Percentiles rank a stretch among this genome's conserved stretches.
These are phyloP conservation scores for Santalum album DNA, from an alignment of 164 flowering plant species.

Conservation along the genomic window DNA sequence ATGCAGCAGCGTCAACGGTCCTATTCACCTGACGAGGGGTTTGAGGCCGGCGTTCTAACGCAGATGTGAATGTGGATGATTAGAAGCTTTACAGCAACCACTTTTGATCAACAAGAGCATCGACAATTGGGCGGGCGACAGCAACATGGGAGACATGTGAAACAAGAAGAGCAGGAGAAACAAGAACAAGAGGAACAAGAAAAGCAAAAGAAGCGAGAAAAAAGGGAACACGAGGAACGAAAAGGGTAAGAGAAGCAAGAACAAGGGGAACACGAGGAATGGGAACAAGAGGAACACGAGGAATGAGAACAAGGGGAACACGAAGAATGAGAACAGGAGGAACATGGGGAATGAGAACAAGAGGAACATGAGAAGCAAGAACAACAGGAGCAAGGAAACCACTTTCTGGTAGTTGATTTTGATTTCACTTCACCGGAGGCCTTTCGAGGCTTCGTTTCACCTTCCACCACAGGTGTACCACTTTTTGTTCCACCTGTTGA, in stretches of 20 bases:
- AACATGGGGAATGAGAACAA: too few species aligned
- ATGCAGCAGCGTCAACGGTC: background rate
- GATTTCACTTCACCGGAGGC: conserved; percentile 3
- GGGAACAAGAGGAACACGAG: background rate
- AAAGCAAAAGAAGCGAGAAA: too few species aligned
- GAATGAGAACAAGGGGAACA: conserved; percentile 15
- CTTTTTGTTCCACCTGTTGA: conserved; percentile 29
- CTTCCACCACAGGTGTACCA: conserved; percentile 14
- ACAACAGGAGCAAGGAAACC: conserved; percentile 34
- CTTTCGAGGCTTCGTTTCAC: background rate
- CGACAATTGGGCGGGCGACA: conserved; percentile 24
- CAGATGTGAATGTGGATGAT: background rate
- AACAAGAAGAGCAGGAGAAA: conserved; percentile 9
- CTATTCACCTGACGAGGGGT: too few species aligned
- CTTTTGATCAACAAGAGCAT: conserved; percentile 11
- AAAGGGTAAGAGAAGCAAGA: conserved; percentile 39
- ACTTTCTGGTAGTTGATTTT: conserved; percentile 7
- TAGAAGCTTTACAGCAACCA: conserved; percentile 1
- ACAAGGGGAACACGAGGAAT: background rate
- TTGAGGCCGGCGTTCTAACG: too few species aligned
- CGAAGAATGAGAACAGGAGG: too few species aligned
- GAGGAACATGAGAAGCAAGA: too few species aligned
- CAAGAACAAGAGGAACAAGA: conserved; percentile 9
- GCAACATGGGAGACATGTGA: background rate
- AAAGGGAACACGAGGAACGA: background rate